Base-by-base conservation (phyloP, 2,329 filamentous ascomycete genomes). In the Stylonectria norvegica region DNA sequence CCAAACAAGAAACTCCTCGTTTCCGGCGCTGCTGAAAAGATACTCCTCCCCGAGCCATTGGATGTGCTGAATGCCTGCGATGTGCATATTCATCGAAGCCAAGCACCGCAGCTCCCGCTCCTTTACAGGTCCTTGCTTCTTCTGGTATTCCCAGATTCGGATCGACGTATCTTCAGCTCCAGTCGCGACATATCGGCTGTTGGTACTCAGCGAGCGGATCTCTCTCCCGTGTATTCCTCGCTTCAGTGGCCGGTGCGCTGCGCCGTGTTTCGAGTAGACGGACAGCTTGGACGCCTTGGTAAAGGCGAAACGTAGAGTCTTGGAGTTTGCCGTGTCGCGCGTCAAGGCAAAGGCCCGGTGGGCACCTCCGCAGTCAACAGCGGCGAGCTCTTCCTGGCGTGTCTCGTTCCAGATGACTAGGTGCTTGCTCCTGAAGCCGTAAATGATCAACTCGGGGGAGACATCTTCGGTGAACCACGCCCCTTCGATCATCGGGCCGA, bases 1-100 rank as follows among this genome's bases (percentile, higher is more conserved):
- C 91, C 93, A 98, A 9, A 90, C 76, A 53, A 84, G 91, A 48
- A 97, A 85, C 63, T 98, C 91, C 61, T 96, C 91, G 45, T 81
- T 83, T 0, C 90, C 93, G 5, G 80, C 89, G 55, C 88, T 90
- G 49, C 87, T 95, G 60, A 97, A 86, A 3, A 98, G 76, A 52
- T 84, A 85, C 1, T 70, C 62, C 2, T 83, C 78, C 33, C 78
- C 74, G 2, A 85, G 80, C 87, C 89, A 97, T 44, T 76, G 76
- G 1, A 95, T 69, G 46, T 83, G 76, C 61, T 96, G 91, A 6
- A 97, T 79, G 1, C 91, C 93, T 0, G 89, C 84, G 2, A 81
- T 84, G 59, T 98, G 93, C 39, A 79, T 79, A 49, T 88, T 83
- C 15, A 95, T 63, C 0, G 83, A 80, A 8, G 81, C 76, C 16